Percentiles rank a stretch among this genome's conserved stretches.
These are phyloP conservation scores for Galerina sulciceps DNA, from an alignment of 768 basidiomycete genomes.

Conservation along the genomic window DNA sequence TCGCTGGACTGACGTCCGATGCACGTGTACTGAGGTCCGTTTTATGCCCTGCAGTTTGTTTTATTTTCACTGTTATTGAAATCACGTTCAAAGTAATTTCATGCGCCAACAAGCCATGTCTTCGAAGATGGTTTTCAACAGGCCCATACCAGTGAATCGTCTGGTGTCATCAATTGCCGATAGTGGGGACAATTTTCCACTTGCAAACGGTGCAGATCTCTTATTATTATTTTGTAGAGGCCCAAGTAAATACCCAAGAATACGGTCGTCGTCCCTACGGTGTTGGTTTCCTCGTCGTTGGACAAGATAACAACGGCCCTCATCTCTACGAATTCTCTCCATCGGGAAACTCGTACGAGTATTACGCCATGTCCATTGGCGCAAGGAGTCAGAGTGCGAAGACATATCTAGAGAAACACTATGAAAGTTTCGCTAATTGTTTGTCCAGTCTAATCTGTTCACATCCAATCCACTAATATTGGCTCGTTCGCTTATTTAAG, in stretches of 20 bases:
- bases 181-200: constrained; percentile 60
- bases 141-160: constrained; percentile 92
- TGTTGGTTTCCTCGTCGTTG: constrained; percentile 97
- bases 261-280: constrained; percentile 98
- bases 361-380: constrained; percentile 98
- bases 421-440: constrained; percentile 87
- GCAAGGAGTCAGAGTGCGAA: constrained; percentile 98
- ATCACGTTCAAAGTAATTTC: constrained; percentile 72
- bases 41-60: not conserved
- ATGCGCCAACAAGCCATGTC: constrained; percentile 99
- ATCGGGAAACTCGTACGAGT: constrained; percentile 96
- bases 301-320: constrained; percentile 94
- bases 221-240: constrained; percentile 59
- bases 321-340: constrained; percentile 99
- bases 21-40: constrained; percentile 93
- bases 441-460: constrained; percentile 27
- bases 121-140: constrained; percentile 93
- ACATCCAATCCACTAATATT: not conserved
- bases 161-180: constrained; percentile 94
- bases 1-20: constrained; percentile 98
- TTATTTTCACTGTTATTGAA: not conserved
- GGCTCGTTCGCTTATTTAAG: constrained; percentile 39
- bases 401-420: constrained; percentile 97
- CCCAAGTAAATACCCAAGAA: constrained; percentile 98
- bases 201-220: not conserved